Conservation (phyloP, 176 grass and related monocot genomes). For the Zea mays region DNA sequence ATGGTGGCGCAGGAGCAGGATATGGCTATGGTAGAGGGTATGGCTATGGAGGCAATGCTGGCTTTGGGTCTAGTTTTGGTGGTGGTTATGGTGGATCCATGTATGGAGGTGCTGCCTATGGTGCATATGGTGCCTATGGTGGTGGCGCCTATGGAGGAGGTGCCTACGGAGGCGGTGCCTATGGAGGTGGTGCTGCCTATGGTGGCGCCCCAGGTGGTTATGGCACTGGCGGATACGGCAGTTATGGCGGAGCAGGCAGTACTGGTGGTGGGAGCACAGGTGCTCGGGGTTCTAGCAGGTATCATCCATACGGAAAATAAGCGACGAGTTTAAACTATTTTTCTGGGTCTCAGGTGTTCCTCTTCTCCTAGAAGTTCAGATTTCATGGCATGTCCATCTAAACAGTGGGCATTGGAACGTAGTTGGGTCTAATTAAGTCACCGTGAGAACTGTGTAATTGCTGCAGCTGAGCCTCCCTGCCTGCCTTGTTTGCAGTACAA, state of each 20-base stretch:
- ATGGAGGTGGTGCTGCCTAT: constrained; percentile 49
- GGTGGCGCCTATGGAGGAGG: constrained; percentile 43
- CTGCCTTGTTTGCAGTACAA: constrained; percentile 33
- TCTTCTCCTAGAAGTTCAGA: constrained; percentile 20
- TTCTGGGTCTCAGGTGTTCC: constrained; percentile 29
- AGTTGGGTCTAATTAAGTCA: not conserved
- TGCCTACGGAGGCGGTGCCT: constrained; percentile 48
- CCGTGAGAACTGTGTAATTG: constrained; percentile 27
- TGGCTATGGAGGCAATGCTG: constrained; percentile 56
- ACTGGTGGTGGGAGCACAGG: constrained; percentile 45
- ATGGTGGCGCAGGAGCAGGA: constrained; percentile 37
- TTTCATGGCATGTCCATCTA: constrained; percentile 29
- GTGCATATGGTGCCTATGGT: constrained; percentile 53
- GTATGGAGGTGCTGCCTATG: constrained; percentile 68
- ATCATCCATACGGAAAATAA: constrained; percentile 82
- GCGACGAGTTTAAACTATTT: not conserved
- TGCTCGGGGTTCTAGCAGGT: constrained; percentile 69
- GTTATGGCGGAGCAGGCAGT: constrained; percentile 49
- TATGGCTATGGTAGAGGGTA: constrained; percentile 79
- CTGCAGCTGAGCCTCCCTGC: constrained; percentile 9
- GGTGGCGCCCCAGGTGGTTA: constrained; percentile 48
- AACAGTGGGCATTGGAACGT: constrained; percentile 31
- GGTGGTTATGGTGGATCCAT: constrained; percentile 66
- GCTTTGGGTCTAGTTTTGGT: constrained; percentile 59
- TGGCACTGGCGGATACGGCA: constrained; percentile 41